Evolutionary conservation across 2,329 filamentous ascomycete genomes (phyloP).

Genomic region (Tolypocladium tropicale): DNA sequence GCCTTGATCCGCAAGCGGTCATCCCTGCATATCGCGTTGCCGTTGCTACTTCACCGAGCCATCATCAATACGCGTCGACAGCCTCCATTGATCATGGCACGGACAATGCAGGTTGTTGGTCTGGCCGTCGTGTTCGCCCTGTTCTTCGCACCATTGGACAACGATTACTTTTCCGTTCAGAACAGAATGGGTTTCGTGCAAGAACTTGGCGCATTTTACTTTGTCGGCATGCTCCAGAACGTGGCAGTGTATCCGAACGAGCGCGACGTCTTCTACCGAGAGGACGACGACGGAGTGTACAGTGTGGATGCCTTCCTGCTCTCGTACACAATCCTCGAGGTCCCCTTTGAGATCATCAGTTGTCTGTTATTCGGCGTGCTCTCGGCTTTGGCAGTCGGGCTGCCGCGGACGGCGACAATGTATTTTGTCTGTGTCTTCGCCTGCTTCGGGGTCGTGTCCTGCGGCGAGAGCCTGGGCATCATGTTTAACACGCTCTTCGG

Average conservation of each 20-base stretch:
- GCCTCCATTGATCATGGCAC: constrained; percentile 51
- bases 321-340: constrained; percentile 58
- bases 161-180: constrained; percentile 61
- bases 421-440: constrained; percentile 60
- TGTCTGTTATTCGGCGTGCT: constrained; percentile 57
- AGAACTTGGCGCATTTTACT: constrained; percentile 61
- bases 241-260: constrained; percentile 64
- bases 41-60: constrained; percentile 57
- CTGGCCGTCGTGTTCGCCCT: constrained; percentile 52
- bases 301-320: constrained; percentile 60
- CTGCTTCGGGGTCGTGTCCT: constrained; percentile 63
- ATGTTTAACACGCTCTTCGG: constrained; percentile 69
- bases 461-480: constrained; percentile 67
- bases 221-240: constrained; percentile 71
- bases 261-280: constrained; percentile 66
- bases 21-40: constrained; percentile 51
- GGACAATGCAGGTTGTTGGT: constrained; percentile 57
- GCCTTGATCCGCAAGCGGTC: constrained; percentile 54
- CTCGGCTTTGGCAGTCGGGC: constrained; percentile 51
- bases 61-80: constrained; percentile 60
- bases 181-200: constrained; percentile 66
- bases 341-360: constrained; percentile 60
- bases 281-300: constrained; percentile 66
- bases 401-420: constrained; percentile 51
- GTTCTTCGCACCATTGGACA: constrained; percentile 62